These are phyloP conservation scores for Fomitopsis betulina DNA, from an alignment of 1,284 basidiomycete species.

Conservation along the genomic window DNA sequence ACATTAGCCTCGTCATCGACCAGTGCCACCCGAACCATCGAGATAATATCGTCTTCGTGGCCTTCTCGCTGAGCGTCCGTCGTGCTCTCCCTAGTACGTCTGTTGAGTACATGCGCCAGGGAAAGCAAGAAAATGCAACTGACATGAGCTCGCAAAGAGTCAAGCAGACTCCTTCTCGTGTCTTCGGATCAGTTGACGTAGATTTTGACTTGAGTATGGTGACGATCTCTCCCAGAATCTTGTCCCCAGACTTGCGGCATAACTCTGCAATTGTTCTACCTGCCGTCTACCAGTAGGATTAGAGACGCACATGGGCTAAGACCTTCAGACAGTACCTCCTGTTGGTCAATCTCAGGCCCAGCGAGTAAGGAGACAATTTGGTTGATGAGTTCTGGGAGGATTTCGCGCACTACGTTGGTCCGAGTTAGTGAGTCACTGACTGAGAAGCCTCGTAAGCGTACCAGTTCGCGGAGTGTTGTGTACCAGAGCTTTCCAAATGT, in stretches of 20 bases:
- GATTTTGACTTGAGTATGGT: conserved; percentile 72
- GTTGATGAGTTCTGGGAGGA: conserved; percentile 82
- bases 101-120: not conserved
- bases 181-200: conserved; percentile 67
- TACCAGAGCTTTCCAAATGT: conserved; percentile 98
- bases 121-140: conserved; percentile 20
- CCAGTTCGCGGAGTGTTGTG: conserved; percentile 85
- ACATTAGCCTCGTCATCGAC: conserved; percentile 88
- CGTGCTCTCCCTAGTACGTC: conserved; percentile 64
- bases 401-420: conserved; percentile 76
- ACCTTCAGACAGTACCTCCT: conserved; percentile 67
- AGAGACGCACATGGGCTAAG: not conserved
- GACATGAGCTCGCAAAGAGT: conserved; percentile 88
- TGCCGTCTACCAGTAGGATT: conserved; percentile 54
- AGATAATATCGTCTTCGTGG: conserved; percentile 88
- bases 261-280: conserved; percentile 85
- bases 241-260: conserved; percentile 95
- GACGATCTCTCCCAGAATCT: conserved; percentile 83
- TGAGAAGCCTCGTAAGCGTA: conserved; percentile 26
- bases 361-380: conserved; percentile 77
- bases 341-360: conserved; percentile 79
- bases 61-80: conserved; percentile 85
- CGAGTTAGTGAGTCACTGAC: not conserved
- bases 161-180: conserved; percentile 86
- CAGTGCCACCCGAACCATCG: conserved; percentile 79